phyloP scores from a whole-genome alignment of 2,329 filamentous ascomycete genomes.

The Pseudocercospora fuligena region DNA sequence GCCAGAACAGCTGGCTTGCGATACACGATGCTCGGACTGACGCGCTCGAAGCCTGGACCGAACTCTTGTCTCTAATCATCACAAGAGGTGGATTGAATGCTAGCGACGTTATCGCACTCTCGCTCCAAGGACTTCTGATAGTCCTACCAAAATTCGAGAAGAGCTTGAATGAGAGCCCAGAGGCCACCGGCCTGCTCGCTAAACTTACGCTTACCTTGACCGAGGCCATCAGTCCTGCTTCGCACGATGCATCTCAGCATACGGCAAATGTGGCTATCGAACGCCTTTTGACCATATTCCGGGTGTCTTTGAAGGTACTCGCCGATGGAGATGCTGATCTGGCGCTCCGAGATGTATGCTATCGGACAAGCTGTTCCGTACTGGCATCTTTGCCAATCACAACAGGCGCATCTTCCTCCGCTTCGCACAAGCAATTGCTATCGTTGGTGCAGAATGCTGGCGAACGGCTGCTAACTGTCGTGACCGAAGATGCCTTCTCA shows the following conservation, averaged over 20 bases:
- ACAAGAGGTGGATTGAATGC: constrained; percentile 79
- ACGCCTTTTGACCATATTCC: constrained; percentile 88
- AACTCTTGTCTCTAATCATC: constrained; percentile 81
- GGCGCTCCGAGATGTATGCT: constrained; percentile 80
- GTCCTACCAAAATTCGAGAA: constrained; percentile 86
- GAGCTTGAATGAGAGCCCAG: constrained; percentile 70
- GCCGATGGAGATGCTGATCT: constrained; percentile 72
- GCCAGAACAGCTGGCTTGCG: constrained; percentile 66
- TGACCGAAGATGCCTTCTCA: constrained; percentile 91
- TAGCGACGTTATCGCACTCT: constrained; percentile 79
- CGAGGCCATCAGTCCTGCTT: constrained; percentile 67
- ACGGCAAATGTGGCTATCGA: constrained; percentile 69
- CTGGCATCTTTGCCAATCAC: constrained; percentile 27
- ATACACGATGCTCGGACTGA: constrained; percentile 63
- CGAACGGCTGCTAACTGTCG: constrained; percentile 78
- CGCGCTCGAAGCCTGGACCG: constrained; percentile 81
- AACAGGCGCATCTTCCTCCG: constrained; percentile 22
- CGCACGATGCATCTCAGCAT: constrained; percentile 49
- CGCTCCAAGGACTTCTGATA: constrained; percentile 84
- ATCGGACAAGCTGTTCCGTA: constrained; percentile 77
- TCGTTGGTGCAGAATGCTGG: constrained; percentile 80
- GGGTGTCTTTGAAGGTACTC: constrained; percentile 80
- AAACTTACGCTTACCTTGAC: constrained; percentile 75
- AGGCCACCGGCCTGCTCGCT: constrained; percentile 75
- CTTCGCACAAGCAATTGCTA: constrained; percentile 45